Base-by-base conservation (phyloP, 2,329 filamentous ascomycete genomes). In the Botrytis cinerea region DNA sequence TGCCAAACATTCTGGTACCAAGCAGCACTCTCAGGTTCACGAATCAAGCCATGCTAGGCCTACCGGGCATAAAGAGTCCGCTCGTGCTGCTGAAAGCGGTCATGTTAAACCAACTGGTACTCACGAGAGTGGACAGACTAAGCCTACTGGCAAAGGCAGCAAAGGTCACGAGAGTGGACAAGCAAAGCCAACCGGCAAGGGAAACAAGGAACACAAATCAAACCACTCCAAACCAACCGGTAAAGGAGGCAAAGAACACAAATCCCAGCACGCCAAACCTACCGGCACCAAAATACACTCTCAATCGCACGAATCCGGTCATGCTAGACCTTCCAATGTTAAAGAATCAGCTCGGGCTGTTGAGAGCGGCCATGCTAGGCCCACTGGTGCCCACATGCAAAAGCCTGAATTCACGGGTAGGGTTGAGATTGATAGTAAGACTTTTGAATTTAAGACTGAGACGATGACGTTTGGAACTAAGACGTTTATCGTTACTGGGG, bases 391-490 rank as follows among this genome's bases (percentile, higher is more conserved):
- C 14, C 35, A 68, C 25, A 20, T 48, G 35, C 64, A 68, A 28
- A 22, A 22, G 0, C 46, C 64, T 14, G 25, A 40, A 14, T 54
- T 43, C 25, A 68, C 35, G 20, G 35, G 64, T 28, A 40, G 5
- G 7, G 0, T 54, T 8, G 25, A 54, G 10, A 6, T 40, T 20
- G 25, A 43, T n/a, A 68, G 35, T 12, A 68, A 54, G 64, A 54
- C 16, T 40, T 54, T 54, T 35, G 64, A 43, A 10, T 68, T 68
- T 3, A 68, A 68, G 8, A 68, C 46, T 28, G 46, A 54, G 16
- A 68, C 46, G 6, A 51, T 68, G 46, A 54, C 25, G 1, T 54
- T 68, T 68, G 64, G 64, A 28, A 68, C 28, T 20, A 68, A 40
- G 46, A 38, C 35, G 4, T 68, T 54, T 40, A 14, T 9, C n/a